Evolutionary conservation across 441 rosid species (phyloP).

Genomic region (Omphalea diandra): DNA sequence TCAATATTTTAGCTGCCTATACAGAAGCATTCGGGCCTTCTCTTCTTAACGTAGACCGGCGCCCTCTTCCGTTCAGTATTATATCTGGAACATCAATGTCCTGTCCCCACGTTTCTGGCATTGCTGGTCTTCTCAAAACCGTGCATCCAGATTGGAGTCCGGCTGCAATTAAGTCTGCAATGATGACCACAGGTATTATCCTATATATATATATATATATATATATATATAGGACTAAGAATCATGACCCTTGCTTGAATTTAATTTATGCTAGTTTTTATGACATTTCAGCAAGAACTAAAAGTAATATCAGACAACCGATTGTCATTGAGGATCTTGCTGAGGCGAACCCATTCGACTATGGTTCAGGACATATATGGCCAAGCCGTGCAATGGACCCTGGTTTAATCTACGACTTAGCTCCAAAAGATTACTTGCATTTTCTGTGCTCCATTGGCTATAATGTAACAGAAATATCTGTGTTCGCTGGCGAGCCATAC

Average conservation of each 20-base stretch:
- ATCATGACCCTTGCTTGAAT: too few species aligned
- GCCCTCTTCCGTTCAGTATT: slow-evolving; percentile 30
- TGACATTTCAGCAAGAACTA: slow-evolving; percentile 22
- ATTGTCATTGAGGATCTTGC: slow-evolving; percentile 34
- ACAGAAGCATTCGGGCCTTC: slow-evolving; percentile 31
- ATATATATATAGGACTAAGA: too few species aligned
- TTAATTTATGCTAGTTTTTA: background rate
- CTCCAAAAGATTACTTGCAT: slow-evolving; percentile 37
- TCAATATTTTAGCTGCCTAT: slow-evolving; percentile 49
- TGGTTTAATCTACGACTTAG: slow-evolving; percentile 54
- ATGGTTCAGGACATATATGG: slow-evolving; percentile 57
- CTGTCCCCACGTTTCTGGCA: slow-evolving; percentile 61
- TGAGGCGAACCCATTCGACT: slow-evolving; percentile 51
- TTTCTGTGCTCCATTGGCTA: slow-evolving; percentile 52
- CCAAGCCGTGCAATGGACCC: slow-evolving; percentile 64
- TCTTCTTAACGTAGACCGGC: slow-evolving; percentile 20
- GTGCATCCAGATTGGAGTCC: slow-evolving; percentile 52
- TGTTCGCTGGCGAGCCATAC: slow-evolving; percentile 30
- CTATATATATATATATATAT: too few species aligned
- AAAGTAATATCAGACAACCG: slow-evolving; percentile 38
- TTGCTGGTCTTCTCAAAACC: slow-evolving; percentile 50
- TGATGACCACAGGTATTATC: slow-evolving; percentile 63
- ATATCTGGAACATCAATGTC: slow-evolving; percentile 55
- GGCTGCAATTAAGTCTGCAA: slow-evolving; percentile 54
- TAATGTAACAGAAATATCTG: slow-evolving; percentile 27